These are phyloP conservation scores for Singerocomus inundabilis DNA, from an alignment of 1,284 basidiomycete genomes.

Conservation along the genomic window DNA sequence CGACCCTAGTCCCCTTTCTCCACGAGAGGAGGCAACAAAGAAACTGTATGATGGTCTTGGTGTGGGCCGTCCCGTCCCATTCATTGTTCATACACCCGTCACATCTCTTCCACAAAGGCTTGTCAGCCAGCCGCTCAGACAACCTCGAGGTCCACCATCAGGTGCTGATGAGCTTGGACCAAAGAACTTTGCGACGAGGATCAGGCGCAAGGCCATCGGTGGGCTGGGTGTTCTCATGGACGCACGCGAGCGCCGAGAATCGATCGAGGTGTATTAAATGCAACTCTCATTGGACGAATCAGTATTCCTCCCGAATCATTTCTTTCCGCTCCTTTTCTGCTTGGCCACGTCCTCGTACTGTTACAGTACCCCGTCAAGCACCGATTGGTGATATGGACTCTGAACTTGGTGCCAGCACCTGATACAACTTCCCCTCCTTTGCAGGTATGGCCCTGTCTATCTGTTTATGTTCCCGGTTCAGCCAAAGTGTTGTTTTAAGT, in stretches of 20 bases:
- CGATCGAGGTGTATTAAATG: conserved; percentile 54
- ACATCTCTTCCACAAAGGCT: conserved; percentile 15
- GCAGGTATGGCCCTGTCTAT: conserved; percentile 25
- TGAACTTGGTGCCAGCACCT: conserved; percentile 31
- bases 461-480: conserved; percentile 25
- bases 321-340: conserved; percentile 25
- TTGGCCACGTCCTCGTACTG: conserved; percentile 11
- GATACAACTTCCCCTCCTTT: conserved; percentile 26
- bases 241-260: conserved; percentile 70
- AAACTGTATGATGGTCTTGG: conserved; percentile 82
- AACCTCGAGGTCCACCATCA: conserved; percentile 84
- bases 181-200: conserved; percentile 84
- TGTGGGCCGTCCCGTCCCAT: conserved; percentile 54
- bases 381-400: conserved; percentile 25
- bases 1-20: conserved; percentile 57
- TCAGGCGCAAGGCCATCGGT: conserved; percentile 76
- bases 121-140: conserved; percentile 66
- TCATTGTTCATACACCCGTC: conserved; percentile 16
- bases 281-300: conserved; percentile 5
- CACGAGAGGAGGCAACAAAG: conserved; percentile 77
- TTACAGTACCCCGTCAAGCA: conserved; percentile 10
- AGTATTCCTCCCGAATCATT: conserved; percentile 9
- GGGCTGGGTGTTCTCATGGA: conserved; percentile 71
- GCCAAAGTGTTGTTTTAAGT: conserved; percentile 31
- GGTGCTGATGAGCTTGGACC: conserved; percentile 83